phyloP scores from a whole-genome alignment of 1,284 basidiomycete species.

The Trichosporon faecale region DNA sequence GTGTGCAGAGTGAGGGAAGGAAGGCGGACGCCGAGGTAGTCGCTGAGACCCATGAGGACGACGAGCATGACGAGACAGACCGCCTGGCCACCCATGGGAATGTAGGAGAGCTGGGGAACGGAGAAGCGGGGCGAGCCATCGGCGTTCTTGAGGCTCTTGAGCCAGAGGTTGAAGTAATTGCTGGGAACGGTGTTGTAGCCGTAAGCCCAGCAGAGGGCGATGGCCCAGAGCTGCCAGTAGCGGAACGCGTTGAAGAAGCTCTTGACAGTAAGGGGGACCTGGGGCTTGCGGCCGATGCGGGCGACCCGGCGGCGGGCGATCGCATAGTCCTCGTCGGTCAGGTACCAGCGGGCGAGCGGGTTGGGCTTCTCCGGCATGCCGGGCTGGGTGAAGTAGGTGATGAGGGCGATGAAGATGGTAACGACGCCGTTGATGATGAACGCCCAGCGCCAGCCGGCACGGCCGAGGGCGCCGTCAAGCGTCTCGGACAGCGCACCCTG shows the following conservation, averaged over 20 bases:
- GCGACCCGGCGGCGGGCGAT: conserved; percentile 23
- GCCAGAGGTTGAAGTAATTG: conserved; percentile 36
- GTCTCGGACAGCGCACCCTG: conserved; percentile 30
- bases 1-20: conserved; percentile 18
- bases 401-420: conserved; percentile 18
- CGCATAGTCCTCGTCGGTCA: conserved; percentile 23
- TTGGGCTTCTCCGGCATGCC: conserved; percentile 26
- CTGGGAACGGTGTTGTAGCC: conserved; percentile 22
- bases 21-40: conserved; percentile 19
- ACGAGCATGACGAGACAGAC: conserved; percentile 13
- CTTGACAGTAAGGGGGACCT: conserved; percentile 23
- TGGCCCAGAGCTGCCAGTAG: conserved; percentile 23
- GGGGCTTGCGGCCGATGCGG: conserved; percentile 23
- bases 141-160: conserved; percentile 30
- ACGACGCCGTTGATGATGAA: conserved; percentile 24
- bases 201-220: conserved; percentile 23
- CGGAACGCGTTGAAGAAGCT: conserved; percentile 20
- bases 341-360: conserved; percentile 27
- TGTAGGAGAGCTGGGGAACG: conserved; percentile 18
- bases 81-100: conserved; percentile 19
- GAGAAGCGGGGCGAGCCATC: conserved; percentile 25
- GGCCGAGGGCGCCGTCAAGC: conserved; percentile 18
- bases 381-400: conserved; percentile 16
- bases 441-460: conserved; percentile 28
- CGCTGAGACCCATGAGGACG: conserved; percentile 12